Percentiles rank a stretch among this genome's conserved stretches.
phyloP scores from a whole-genome alignment of 148 eudicot species.

The Tetragonia tetragonoides region DNA sequence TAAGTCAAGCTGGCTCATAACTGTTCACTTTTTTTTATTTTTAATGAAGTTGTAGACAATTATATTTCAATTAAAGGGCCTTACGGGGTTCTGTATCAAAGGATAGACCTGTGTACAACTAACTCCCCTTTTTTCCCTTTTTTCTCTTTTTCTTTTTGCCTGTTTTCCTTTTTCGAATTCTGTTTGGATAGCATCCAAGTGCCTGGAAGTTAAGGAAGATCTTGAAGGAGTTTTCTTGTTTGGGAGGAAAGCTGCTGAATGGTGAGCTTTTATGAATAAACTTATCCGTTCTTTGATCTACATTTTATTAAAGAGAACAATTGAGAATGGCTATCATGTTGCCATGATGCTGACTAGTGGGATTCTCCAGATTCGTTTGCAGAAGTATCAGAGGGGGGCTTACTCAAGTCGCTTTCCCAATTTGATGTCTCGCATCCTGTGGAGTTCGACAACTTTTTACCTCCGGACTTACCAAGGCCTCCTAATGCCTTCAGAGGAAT shows the following conservation, averaged over 20 bases:
- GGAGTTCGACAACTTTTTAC: slow-evolving; percentile 45
- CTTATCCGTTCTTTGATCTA: background rate
- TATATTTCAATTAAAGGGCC: too few relatives aligned
- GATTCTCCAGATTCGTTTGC: slow-evolving; percentile 56
- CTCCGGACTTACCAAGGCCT: slow-evolving; percentile 65
- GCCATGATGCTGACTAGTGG: slow-evolving; percentile 11
- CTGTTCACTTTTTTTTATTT: too few relatives aligned
- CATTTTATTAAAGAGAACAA: background rate
- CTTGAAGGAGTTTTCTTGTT: slow-evolving; percentile 54
- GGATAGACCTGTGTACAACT: too few relatives aligned
- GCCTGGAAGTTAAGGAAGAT: slow-evolving; percentile 67
- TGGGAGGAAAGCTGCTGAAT: slow-evolving; percentile 54
- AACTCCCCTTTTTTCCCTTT: background rate
- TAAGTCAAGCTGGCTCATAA: too few relatives aligned
- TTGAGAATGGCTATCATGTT: background rate
- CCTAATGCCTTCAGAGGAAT: slow-evolving; percentile 85
- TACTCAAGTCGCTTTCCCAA: slow-evolving; percentile 55
- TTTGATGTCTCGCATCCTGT: slow-evolving; percentile 41
- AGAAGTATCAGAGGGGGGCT: slow-evolving; percentile 52
- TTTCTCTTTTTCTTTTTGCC: background rate
- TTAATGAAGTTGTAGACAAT: too few relatives aligned
- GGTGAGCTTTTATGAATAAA: slow-evolving; percentile 43
- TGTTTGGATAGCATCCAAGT: slow-evolving; percentile 60
- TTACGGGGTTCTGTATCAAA: too few relatives aligned
- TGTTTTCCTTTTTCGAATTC: slow-evolving; percentile 3